These are phyloP conservation scores for Cladophialophora bantiana DNA, from an alignment of 2,329 filamentous ascomycete genomes.

Conservation along the genomic window DNA sequence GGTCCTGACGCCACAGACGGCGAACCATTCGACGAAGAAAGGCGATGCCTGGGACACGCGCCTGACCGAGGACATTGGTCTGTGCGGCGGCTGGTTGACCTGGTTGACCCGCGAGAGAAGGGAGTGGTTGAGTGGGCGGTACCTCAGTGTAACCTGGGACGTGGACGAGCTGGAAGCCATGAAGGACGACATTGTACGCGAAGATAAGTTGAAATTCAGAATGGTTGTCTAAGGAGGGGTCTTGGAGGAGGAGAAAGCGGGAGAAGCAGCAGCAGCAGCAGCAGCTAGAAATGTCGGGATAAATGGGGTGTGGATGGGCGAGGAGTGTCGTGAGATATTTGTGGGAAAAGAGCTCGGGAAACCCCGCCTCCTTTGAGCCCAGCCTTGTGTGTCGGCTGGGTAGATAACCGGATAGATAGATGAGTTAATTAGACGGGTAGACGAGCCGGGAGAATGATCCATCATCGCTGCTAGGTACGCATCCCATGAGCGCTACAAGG, in stretches of 20 bases:
- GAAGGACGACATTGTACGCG: conserved; percentile 37
- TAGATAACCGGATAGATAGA: not conserved
- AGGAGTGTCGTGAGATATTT: not conserved
- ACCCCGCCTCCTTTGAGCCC: not conserved
- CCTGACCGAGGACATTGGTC: conserved; percentile 34
- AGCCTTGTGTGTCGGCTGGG: not conserved
- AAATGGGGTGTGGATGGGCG: not conserved
- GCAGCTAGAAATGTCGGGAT: not conserved
- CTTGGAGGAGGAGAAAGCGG: not conserved
- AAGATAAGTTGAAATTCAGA: conserved; percentile 51
- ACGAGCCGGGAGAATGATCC: not conserved
- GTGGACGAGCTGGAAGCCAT: conserved; percentile 38
- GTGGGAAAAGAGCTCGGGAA: not conserved
- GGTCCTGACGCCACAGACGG: conserved; percentile 32
- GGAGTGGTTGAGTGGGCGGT: conserved; percentile 33
- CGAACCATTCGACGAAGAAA: conserved; percentile 24
- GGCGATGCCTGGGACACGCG: conserved; percentile 32
- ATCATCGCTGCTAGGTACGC: not conserved
- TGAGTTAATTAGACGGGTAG: not conserved
- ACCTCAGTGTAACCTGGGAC: conserved; percentile 39
- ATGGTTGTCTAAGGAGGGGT: conserved; percentile 30
- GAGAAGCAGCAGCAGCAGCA: not conserved
- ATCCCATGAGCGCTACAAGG: not conserved
- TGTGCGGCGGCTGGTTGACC: conserved; percentile 41
- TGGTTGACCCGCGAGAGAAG: conserved; percentile 42